Evolutionary conservation across 2,329 filamentous ascomycete genomes (phyloP).

Genomic region (Exophiala bonariae): DNA sequence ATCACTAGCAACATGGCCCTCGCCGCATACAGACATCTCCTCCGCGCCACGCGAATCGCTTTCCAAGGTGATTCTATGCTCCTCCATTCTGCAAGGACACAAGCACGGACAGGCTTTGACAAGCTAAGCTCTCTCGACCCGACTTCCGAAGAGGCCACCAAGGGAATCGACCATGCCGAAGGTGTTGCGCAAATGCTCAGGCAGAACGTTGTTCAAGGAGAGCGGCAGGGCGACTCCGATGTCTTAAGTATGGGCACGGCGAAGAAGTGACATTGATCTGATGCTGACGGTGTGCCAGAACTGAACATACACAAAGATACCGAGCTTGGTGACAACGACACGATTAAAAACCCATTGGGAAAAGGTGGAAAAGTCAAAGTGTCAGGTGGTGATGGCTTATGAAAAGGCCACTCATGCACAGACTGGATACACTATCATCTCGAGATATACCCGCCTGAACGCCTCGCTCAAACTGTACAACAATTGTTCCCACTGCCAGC

Average conservation of each 20-base stretch:
- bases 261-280: not conserved
- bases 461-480: slow-evolving; percentile 34
- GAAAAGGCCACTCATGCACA: not conserved
- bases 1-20: slow-evolving; percentile 55
- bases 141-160: slow-evolving; percentile 58
- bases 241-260: slow-evolving; percentile 10
- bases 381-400: slow-evolving; percentile 25
- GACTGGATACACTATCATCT: not conserved
- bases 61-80: slow-evolving; percentile 75
- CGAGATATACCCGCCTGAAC: slow-evolving; percentile 9
- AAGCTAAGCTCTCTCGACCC: slow-evolving; percentile 61
- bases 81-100: slow-evolving; percentile 67
- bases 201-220: slow-evolving; percentile 86
- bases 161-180: slow-evolving; percentile 74
- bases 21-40: slow-evolving; percentile 74
- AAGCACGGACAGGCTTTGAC: slow-evolving; percentile 75
- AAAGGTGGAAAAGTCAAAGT: slow-evolving; percentile 25
- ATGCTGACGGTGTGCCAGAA: slow-evolving; percentile 50
- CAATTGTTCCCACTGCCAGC: slow-evolving; percentile 7
- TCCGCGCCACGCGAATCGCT: slow-evolving; percentile 78
- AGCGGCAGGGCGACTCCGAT: slow-evolving; percentile 45
- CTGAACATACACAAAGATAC: slow-evolving; percentile 87
- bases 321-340: slow-evolving; percentile 91
- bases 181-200: slow-evolving; percentile 78
- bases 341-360: slow-evolving; percentile 59